Evolutionary conservation across 169 alveolate genomes (phyloP).

Genomic region (Eimeria falciformis): DNA sequence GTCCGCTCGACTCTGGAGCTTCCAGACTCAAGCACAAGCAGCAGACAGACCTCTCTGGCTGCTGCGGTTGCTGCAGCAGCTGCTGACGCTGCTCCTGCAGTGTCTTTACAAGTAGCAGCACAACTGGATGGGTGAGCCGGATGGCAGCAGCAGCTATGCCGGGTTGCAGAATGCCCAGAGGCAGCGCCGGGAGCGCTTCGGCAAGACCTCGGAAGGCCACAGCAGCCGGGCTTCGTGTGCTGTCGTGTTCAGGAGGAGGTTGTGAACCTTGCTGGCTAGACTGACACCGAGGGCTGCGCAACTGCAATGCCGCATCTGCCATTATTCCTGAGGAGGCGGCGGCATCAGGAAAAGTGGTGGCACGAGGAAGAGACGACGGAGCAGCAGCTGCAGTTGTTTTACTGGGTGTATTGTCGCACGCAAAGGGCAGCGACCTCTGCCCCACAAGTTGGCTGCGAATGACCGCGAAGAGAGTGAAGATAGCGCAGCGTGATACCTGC

Average conservation of each 20-base stretch:
- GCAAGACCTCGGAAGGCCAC: conserved; percentile 36
- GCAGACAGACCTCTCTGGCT: conserved; percentile 4
- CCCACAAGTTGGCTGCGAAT: conserved; percentile 9
- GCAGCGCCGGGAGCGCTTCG: conserved; percentile 50
- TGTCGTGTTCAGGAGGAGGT: background rate
- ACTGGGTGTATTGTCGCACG: too few relatives aligned
- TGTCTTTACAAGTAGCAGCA: conserved; percentile 32
- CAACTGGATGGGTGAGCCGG: conserved; percentile 45
- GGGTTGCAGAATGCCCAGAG: conserved; percentile 48
- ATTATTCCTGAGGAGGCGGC: background rate
- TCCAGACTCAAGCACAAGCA: background rate
- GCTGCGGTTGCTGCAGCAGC: conserved; percentile 34
- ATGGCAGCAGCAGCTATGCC: conserved; percentile 60
- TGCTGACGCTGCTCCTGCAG: conserved; percentile 27
- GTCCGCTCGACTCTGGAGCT: background rate
- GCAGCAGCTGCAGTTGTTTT: background rate
- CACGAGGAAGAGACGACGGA: background rate
- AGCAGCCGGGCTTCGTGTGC: background rate
- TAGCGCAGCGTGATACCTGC: conserved; percentile 51
- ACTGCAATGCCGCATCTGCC: background rate
- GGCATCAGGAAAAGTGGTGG: background rate
- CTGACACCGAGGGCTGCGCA: background rate
- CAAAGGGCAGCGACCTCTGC: background rate
- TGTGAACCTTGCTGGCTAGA: background rate
- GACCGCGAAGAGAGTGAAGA: background rate